Base-by-base conservation (phyloP, 2,329 filamentous ascomycete species). In the Colletotrichum spinosum region DNA sequence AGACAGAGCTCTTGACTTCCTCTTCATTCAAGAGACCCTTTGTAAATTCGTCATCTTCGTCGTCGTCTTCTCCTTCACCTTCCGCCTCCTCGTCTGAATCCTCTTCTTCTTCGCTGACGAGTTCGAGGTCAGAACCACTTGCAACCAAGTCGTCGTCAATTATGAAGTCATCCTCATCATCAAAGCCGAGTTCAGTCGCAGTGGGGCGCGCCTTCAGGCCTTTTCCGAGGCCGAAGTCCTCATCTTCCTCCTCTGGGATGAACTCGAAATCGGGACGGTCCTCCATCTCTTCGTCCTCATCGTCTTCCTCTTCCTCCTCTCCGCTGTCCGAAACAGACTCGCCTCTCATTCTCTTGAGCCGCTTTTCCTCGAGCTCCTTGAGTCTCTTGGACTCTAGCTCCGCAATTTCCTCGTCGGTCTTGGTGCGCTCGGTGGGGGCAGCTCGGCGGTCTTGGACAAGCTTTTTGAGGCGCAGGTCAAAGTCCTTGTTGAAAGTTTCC, bases 111-210 rank as follows among this genome's bases (percentile, higher is more conserved):
- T 83, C 84, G 8, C 83, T 83, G 15, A 85, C 78, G 5, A 83
- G 80, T 35, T 90, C 87, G n/a, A 89, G 72, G 44, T 90, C 89
- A 6, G 92, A 95, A 42, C 89, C 92, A 70, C 90, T 94, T 11
- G 94, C 94, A 39, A 97, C 86, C 13, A 98, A 84, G 73, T 97
- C 91, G 68, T 96, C 92, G 65, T 98, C 95, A 67, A 97, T 89
- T 34, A 95, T 76, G 72, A 98, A 98, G 71, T 97, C 93, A 71
- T 98, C 95, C 74, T 98, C 95, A 70, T 97, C 95, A 69, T 97
- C 94, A 39, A 97, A 90, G 6, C 89, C 92, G 15, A 94, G 77
- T 63, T 90, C 85, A 10, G 85, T 83, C 4, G 84, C 85, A 8
- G 87, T 88, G 38, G 83, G 83, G 33, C 83, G 81, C 57, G 81